Conservation (phyloP, 257 asterid genomes). For the Rhazya stricta region DNA sequence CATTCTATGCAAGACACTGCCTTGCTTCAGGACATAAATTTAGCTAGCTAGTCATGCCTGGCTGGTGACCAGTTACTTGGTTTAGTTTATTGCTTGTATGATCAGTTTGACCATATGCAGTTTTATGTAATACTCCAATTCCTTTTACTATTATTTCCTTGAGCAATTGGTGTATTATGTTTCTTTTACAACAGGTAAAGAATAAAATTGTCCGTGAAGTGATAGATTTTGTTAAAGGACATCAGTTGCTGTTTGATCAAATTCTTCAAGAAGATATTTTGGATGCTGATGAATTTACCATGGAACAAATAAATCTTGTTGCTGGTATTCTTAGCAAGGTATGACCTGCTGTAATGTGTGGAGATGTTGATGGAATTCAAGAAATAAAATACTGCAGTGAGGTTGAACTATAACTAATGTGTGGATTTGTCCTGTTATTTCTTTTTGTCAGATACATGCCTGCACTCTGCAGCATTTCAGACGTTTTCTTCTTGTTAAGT, state of each 20-base stretch:
- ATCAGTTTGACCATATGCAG: background rate
- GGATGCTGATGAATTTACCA: slow-evolving; percentile 62
- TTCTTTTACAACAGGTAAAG: slow-evolving; percentile 54
- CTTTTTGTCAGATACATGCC: background rate
- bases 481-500: background rate
- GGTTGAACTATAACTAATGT: background rate
- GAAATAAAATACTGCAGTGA: background rate
- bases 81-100: background rate
- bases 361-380: slow-evolving; percentile 12
- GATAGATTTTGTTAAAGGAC: slow-evolving; percentile 67
- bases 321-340: slow-evolving; percentile 92
- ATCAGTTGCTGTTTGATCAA: slow-evolving; percentile 81
- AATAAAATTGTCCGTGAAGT: slow-evolving; percentile 89
- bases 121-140: background rate
- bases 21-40: background rate
- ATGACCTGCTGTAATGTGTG: slow-evolving; percentile 15
- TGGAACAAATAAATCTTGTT: slow-evolving; percentile 75
- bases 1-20: background rate
- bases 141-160: background rate
- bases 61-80: background rate
- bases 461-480: background rate
- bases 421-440: background rate
- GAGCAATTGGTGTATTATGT: slow-evolving; percentile 3
- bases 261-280: slow-evolving; percentile 70
- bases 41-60: background rate